A percentile compares a stretch with the other conserved stretches of the same genome.
Evolutionary conservation across 78 protist genomes (phyloP).

Genomic region (Pelomyxa schiedti): DNA sequence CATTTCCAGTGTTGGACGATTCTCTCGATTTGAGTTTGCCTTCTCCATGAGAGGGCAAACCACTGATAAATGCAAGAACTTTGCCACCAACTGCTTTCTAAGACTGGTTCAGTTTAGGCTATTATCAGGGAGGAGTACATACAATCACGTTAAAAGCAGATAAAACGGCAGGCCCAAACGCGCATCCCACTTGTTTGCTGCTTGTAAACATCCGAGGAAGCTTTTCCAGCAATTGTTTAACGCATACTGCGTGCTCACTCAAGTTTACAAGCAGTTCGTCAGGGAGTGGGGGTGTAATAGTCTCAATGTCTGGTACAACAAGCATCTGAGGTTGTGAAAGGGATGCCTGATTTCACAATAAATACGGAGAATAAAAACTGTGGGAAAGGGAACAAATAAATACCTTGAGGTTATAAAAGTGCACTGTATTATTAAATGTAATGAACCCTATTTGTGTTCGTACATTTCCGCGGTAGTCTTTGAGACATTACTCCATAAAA

Average conservation of each 20-base stretch:
- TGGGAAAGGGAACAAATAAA: no score
- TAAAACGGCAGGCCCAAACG: constrained; percentile 35
- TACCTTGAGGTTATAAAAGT: constrained; percentile 33
- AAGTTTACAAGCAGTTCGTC: constrained; percentile 46
- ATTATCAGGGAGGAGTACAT: neutral
- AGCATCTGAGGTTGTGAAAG: constrained; percentile 39
- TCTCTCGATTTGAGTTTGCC: constrained; percentile 47
- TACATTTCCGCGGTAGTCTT: constrained; percentile 8
- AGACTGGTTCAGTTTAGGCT: neutral
- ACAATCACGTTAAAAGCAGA: constrained; percentile 28
- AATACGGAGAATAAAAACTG: neutral
- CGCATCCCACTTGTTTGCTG: constrained; percentile 34
- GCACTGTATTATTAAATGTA: constrained; percentile 45
- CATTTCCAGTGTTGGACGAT: constrained; percentile 25
- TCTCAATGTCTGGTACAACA: constrained; percentile 45
- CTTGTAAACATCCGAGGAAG: constrained; percentile 20
- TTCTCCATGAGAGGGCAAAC: constrained; percentile 36
- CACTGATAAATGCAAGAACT: constrained; percentile 23
- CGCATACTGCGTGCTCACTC: constrained; percentile 8
- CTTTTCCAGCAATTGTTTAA: constrained; percentile 12
- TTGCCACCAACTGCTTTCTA: constrained; percentile 46
- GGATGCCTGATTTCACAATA: neutral
- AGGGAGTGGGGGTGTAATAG: constrained; percentile 27
- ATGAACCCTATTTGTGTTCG: constrained; percentile 44
- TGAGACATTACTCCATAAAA: neutral